Evolutionary conservation across 202 grass and related monocot genomes (phyloP).

Genomic region (Dendrocalamus latiflorus): DNA sequence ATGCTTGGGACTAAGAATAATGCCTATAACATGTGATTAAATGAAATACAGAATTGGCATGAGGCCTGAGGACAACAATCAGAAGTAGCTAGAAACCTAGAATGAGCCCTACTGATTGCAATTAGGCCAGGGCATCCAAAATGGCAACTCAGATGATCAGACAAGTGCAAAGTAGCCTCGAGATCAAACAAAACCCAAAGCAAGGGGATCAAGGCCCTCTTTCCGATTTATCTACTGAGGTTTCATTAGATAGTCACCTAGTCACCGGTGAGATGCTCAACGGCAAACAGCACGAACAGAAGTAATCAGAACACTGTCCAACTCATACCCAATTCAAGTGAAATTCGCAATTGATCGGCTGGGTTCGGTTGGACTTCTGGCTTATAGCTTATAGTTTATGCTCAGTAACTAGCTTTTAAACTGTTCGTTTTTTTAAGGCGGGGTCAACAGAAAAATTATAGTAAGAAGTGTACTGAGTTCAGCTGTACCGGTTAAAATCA

Average conservation of each 20-base stretch:
- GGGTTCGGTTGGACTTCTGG: too few relatives aligned
- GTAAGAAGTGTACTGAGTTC: too few relatives aligned
- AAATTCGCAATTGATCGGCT: neutral
- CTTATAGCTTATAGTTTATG: too few relatives aligned
- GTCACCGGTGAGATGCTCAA: neutral
- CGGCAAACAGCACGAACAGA: neutral
- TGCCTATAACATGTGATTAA: neutral
- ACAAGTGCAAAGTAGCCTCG: neutral
- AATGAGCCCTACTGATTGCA: neutral
- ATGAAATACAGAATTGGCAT: neutral
- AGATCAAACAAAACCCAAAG: neutral
- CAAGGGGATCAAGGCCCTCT: neutral
- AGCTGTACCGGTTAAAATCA: too few relatives aligned
- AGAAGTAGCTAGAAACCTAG: neutral
- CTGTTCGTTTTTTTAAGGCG: accelerated
- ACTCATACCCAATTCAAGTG: neutral
- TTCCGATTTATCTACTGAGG: neutral
- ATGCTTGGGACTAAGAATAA: neutral
- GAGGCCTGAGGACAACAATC: neutral
- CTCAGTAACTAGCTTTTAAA: too few relatives aligned
- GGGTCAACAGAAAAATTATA: too few relatives aligned
- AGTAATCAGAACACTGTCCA: neutral
- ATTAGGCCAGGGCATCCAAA: neutral
- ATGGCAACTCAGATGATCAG: neutral
- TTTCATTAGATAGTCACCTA: neutral